Evolutionary conservation across 768 basidiomycete genomes (phyloP).

Genomic region (Tubosaeta sp.): DNA sequence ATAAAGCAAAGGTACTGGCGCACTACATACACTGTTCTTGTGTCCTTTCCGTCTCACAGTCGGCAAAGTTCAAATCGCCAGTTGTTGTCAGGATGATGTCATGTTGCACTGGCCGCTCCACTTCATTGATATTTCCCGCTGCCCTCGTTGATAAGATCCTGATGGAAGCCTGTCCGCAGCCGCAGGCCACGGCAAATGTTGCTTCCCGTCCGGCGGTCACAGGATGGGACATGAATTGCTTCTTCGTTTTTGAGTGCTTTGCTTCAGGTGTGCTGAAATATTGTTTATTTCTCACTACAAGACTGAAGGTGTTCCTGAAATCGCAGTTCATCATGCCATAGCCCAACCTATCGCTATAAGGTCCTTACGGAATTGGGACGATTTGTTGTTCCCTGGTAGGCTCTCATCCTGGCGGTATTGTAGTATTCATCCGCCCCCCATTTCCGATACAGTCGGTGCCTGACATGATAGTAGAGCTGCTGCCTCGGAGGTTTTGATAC

Average conservation of each 20-base stretch:
- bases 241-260: not conserved
- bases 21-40: too few species aligned
- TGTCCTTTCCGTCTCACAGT: not conserved
- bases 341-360: too few species aligned
- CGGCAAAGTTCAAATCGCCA: conserved; percentile 18
- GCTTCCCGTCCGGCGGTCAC: too few species aligned
- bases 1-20: too few species aligned
- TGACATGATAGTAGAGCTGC: not conserved
- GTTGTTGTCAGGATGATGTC: conserved; percentile 6
- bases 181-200: too few species aligned
- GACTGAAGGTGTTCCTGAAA: not conserved
- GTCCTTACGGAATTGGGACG: too few species aligned
- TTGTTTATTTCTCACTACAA: not conserved
- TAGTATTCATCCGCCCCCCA: not conserved
- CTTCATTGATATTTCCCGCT: not conserved
- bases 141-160: not conserved
- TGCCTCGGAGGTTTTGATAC: not conserved
- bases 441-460: not conserved
- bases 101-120: conserved; percentile 10
- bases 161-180: conserved; percentile 15
- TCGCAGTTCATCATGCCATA: not conserved
- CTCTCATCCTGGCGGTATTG: not conserved
- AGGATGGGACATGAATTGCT: too few species aligned
- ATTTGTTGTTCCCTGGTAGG: too few species aligned
- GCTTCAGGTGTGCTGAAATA: not conserved